Base-by-base conservation (phyloP, 305 asterid genomes). In the Lippia alba region DNA sequence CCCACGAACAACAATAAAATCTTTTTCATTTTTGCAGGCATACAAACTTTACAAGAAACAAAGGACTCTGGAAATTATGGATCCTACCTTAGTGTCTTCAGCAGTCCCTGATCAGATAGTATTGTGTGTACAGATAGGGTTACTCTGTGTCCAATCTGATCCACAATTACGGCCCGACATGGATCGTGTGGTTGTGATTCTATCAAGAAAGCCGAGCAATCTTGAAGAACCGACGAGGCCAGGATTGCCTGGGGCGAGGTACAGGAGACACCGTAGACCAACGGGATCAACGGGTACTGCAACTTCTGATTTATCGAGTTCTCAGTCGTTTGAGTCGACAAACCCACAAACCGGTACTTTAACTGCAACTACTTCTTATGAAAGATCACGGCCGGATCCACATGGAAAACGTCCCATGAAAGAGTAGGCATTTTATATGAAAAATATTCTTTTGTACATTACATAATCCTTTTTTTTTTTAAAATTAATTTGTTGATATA, bases 221-320 rank as follows among this genome's bases (percentile, higher is more conserved):
- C 91, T 95, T 4, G 96, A 89, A 50, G 97, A 86, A 64, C 99
- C 99, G 3, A 70, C 74, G 0, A 70, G 85, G 69, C 99, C 99
- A 1, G 98, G 96, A 59, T 84, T 80, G 69, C 83, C 84, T 0
- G 87, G 96, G 56, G 60, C 90, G 8, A 78, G 91, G 44, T 79
- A 82, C 44, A 82, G 89, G 64, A 79, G 82, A 49, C 19, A 81
- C 46, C 83, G 56, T 30, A 77, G 76, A 48, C 65, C 78, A 33
- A 71, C 53, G 7, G 56, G 56, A 15, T 74, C 85, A 50, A 75
- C 91, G 5, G 78, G 68, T 44, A 69, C 83, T 34, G 86, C 79
- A 60, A 80, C 88, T 58, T 83, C 90, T 7, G 85, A 86, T 19
- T 59, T 20, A 46, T 80, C 85, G 18, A 73, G 73, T 69, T 82